Percentiles rank a stretch among this genome's conserved stretches.
These are phyloP conservation scores for Fusarium liriodendri DNA, from an alignment of 2,329 filamentous ascomycete genomes.

Conservation along the genomic window DNA sequence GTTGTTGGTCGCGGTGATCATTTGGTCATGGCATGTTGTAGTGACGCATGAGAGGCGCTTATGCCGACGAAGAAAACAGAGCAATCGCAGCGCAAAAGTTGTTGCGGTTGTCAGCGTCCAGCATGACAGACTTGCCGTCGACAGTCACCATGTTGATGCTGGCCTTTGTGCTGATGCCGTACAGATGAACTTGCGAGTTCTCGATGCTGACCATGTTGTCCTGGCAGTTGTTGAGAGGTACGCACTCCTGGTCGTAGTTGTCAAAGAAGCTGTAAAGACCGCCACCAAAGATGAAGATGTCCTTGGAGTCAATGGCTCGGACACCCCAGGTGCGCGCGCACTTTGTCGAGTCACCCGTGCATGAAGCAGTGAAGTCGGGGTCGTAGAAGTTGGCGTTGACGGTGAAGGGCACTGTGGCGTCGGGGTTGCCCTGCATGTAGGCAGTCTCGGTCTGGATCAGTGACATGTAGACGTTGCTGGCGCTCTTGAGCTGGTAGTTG, in stretches of 20 bases:
- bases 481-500: constrained; percentile 87
- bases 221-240: constrained; percentile 77
- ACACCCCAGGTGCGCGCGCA: constrained; percentile 85
- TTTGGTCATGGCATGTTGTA: not conserved
- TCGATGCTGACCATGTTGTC: constrained; percentile 81
- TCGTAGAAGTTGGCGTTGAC: constrained; percentile 69
- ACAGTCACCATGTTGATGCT: constrained; percentile 78
- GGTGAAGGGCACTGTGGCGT: constrained; percentile 74
- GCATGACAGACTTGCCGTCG: constrained; percentile 63
- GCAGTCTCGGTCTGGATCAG: constrained; percentile 92
- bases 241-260: constrained; percentile 80
- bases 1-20: not conserved
- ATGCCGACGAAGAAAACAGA: constrained; percentile 31
- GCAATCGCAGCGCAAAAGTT: constrained; percentile 73
- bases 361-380: constrained; percentile 70
- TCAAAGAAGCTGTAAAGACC: constrained; percentile 87
- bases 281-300: constrained; percentile 77
- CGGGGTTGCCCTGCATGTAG: constrained; percentile 87
- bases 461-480: constrained; percentile 83
- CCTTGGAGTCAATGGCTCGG: constrained; percentile 73
- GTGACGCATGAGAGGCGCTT: not conserved
- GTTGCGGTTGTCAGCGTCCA: constrained; percentile 72
- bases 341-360: constrained; percentile 59
- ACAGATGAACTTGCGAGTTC: constrained; percentile 73
- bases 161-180: constrained; percentile 80